Percentiles rank a stretch among this genome's conserved stretches.
Evolutionary conservation across 2,329 filamentous ascomycete genomes (phyloP).

Genomic region (Verticillium isaacii): DNA sequence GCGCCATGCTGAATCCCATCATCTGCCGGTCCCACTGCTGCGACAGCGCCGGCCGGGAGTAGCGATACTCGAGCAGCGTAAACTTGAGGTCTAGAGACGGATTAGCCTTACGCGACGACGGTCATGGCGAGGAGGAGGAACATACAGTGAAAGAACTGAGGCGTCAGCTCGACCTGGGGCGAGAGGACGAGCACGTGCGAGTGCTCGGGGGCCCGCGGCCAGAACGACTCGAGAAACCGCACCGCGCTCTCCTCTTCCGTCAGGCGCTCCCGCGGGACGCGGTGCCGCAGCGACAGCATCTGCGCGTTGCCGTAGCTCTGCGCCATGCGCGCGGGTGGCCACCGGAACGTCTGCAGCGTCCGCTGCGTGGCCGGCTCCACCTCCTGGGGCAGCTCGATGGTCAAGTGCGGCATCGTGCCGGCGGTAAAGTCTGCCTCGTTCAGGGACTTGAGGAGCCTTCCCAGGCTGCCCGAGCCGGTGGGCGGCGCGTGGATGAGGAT

Average conservation of each 20-base stretch:
- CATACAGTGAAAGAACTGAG: conserved; percentile 75
- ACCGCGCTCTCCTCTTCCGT: conserved; percentile 67
- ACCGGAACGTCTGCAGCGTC: conserved; percentile 61
- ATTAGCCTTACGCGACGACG: not conserved
- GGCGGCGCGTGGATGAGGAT: conserved; percentile 75
- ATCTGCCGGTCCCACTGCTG: conserved; percentile 49
- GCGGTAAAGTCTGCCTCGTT: conserved; percentile 70
- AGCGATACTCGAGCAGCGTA: conserved; percentile 68
- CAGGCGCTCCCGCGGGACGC: conserved; percentile 57
- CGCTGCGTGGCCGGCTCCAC: conserved; percentile 60
- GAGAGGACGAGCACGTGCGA: conserved; percentile 83
- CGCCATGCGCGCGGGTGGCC: conserved; percentile 48
- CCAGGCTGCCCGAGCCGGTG: conserved; percentile 67
- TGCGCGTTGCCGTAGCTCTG: conserved; percentile 21
- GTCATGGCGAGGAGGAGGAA: not conserved
- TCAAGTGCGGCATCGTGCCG: conserved; percentile 66
- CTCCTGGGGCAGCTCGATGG: conserved; percentile 72
- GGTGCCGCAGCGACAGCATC: conserved; percentile 67
- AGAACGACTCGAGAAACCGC: conserved; percentile 82
- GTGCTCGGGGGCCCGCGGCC: conserved; percentile 58
- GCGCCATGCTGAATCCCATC: conserved; percentile 74
- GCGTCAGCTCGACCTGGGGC: conserved; percentile 72
- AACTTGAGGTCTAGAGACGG: conserved; percentile 64
- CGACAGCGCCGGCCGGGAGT: conserved; percentile 49
- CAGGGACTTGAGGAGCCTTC: conserved; percentile 73